Evolutionary conservation across 2,329 filamentous ascomycete species (phyloP), one percentile per base, ranked within the genome.

Genomic region (Verticillium nubilum): DNA sequence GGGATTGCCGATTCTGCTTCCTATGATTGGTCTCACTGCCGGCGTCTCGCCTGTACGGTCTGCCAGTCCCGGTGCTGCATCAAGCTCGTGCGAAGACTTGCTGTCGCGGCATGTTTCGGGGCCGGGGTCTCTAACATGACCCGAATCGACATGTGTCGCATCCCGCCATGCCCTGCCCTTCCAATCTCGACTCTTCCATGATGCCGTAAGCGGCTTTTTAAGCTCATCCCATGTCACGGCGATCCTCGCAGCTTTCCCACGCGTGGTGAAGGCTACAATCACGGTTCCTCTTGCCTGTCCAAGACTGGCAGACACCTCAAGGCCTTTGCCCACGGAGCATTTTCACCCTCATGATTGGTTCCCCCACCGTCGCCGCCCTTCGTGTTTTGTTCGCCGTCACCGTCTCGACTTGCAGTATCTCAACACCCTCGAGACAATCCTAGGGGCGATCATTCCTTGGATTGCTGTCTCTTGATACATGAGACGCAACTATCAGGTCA

Each of bases 61-160:
- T 28, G 26, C 52, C 52, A 28, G 52, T 53, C 23, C 50, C 52
- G 5, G 25, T 19, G 25, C n/a, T 28, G n/a, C n/a, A n/a, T 28
- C 17, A 27, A 28, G 25, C 27, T 28, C 27, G 52, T 53, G 52
- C 52, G 52, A 29, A 7, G 42, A 47, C 19, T 7, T 47, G 7
- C n/a, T 53, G 52, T 53, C 52, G n/a, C 52, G 52, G 27, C 52
- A 28, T 66, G 73, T 75, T 75, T 75, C 73, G 72, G 67, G 29
- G 72, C 69, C 69, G 72, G 71, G 70, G 63, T 60, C 66, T 70
- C 70, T 70, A 65, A 65, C 67, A 74, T 70, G 72, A 67, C 59
- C 62, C 61, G 65, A 70, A 69, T 57, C 56, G 42, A 33, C 55
- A 26, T 33, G n/a, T 33, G 56, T 57, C 26, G 37, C 56, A 57